phyloP scores from a whole-genome alignment of 2,329 filamentous ascomycete species.

The Curvularia lunata region DNA sequence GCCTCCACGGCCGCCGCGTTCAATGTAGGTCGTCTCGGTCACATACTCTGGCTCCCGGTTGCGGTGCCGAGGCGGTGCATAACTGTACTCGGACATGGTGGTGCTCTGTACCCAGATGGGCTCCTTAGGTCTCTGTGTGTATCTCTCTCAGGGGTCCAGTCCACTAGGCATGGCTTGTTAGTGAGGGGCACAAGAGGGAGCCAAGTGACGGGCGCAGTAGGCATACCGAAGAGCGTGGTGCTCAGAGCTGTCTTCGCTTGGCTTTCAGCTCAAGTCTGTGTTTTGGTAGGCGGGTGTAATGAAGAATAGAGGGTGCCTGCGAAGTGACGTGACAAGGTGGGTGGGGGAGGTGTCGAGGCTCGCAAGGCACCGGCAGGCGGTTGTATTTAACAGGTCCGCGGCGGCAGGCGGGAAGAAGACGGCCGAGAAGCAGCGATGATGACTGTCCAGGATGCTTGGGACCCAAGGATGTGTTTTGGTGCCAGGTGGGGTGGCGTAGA shows the following conservation, averaged over 20 bases:
- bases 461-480: constrained; percentile 18
- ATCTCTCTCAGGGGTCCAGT: constrained; percentile 16
- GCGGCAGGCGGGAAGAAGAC: constrained; percentile 10
- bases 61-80: constrained; percentile 56
- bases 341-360: constrained; percentile 18
- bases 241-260: constrained; percentile 20
- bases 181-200: constrained; percentile 15
- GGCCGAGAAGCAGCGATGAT: constrained; percentile 13
- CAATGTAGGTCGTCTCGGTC: constrained; percentile 59
- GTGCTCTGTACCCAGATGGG: constrained; percentile 20
- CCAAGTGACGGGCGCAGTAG: constrained; percentile 1
- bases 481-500: constrained; percentile 28
- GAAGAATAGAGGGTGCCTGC: constrained; percentile 34
- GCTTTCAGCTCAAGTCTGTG: constrained; percentile 24
- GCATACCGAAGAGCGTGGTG: constrained; percentile 29
- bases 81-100: constrained; percentile 59
- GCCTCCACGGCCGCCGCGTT: constrained; percentile 54
- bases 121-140: constrained; percentile 1
- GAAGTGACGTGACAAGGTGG: constrained; percentile 33
- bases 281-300: constrained; percentile 27
- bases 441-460: constrained; percentile 28
- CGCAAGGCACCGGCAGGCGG: constrained; percentile 26
- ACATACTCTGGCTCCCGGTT: constrained; percentile 59
- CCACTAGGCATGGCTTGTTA: constrained; percentile 28
- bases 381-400: constrained; percentile 29